These are phyloP conservation scores for Cymbopogon citratus DNA, from an alignment of 176 grass and related monocot species.

Conservation along the genomic window DNA sequence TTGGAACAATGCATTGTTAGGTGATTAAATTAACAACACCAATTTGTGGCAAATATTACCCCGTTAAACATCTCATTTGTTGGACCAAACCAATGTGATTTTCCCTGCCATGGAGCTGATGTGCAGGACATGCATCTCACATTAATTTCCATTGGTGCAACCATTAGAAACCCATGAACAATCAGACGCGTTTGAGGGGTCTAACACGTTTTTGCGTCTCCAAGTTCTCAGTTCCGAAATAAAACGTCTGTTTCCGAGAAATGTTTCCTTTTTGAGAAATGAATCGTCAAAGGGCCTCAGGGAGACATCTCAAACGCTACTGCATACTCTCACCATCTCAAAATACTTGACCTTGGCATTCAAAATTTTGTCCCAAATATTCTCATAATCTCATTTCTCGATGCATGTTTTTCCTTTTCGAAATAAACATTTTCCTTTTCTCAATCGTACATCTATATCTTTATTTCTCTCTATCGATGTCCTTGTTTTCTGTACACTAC, in stretches of 20 bases:
- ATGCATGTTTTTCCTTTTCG: not conserved
- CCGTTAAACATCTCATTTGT: not conserved
- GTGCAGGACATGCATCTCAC: not conserved
- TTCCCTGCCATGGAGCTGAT: not conserved
- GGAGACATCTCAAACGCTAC: not conserved
- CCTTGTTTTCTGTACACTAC: no score
- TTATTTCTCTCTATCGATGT: not conserved
- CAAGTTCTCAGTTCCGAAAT: not conserved
- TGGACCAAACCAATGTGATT: not conserved
- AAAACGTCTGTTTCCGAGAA: not conserved
- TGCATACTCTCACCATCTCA: not conserved
- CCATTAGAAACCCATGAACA: not conserved
- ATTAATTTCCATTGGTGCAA: not conserved
- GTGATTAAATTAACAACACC: constrained; percentile 22
- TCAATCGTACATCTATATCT: not conserved
- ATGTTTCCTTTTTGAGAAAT: not conserved
- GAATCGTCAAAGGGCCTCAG: not conserved
- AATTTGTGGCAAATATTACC: not conserved
- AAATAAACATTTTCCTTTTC: not conserved
- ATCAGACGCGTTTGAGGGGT: no score
- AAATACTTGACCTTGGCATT: not conserved
- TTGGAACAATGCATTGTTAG: not conserved
- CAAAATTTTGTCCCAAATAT: not conserved
- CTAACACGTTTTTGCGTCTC: not conserved
- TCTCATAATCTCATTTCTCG: not conserved